phyloP scores from a whole-genome alignment of 176 grass and related monocot genomes.

The Thalia dealbata region DNA sequence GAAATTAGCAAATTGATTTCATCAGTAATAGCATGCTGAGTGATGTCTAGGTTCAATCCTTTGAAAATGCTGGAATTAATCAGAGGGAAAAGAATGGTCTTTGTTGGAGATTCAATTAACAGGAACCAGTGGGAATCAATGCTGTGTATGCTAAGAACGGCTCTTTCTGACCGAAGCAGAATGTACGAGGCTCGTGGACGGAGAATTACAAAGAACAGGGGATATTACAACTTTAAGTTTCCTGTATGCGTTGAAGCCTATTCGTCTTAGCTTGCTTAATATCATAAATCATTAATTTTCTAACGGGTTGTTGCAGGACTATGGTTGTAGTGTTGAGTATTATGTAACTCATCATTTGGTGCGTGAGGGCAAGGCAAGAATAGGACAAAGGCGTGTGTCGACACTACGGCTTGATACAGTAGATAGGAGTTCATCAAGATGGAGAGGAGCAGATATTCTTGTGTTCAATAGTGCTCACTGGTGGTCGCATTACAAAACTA shows the following conservation, averaged over 20 bases:
- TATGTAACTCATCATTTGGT: constrained; percentile 92
- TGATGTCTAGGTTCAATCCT: constrained; percentile 52
- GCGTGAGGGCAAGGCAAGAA: constrained; percentile 66
- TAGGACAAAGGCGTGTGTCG: constrained; percentile 40
- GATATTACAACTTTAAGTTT: constrained; percentile 82
- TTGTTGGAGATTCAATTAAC: constrained; percentile 84
- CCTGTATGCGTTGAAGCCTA: constrained; percentile 33
- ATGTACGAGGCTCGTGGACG: constrained; percentile 48
- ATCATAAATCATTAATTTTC: constrained; percentile 7
- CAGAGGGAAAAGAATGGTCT: constrained; percentile 67
- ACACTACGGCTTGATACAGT: constrained; percentile 68
- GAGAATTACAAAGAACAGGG: constrained; percentile 69
- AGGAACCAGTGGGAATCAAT: constrained; percentile 98
- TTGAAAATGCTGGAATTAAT: constrained; percentile 64
- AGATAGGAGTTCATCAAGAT: constrained; percentile 60
- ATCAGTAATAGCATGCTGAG: constrained; percentile 9
- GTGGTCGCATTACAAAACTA: constrained; percentile 99
- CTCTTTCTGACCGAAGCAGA: constrained; percentile 44
- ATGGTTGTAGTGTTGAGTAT: constrained; percentile 81
- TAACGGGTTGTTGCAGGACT: constrained; percentile 44
- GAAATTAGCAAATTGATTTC: constrained; percentile 6
- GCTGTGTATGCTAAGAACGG: constrained; percentile 66
- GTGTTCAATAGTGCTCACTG: constrained; percentile 96
- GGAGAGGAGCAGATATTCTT: constrained; percentile 67
- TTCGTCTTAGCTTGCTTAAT: constrained; percentile 14